phyloP scores from a whole-genome alignment of 805 yeast species.

The Lipomyces kockii region DNA sequence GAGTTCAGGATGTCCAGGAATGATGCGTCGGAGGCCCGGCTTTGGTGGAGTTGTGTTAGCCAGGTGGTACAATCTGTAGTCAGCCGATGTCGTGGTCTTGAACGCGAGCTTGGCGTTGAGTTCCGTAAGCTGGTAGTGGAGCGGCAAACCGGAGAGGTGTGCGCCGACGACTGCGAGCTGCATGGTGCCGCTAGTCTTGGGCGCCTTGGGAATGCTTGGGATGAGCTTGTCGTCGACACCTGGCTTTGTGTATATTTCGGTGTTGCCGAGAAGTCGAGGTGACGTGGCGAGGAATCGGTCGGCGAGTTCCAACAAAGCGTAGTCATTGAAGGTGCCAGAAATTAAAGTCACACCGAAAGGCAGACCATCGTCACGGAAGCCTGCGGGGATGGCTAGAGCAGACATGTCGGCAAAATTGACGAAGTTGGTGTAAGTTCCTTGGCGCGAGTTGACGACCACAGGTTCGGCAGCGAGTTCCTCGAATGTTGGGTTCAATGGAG shows the following conservation, averaged over 20 bases:
- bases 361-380: conserved; percentile 83
- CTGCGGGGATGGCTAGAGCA: conserved; percentile 89
- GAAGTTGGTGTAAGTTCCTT: conserved; percentile 98
- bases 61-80: conserved; percentile 79
- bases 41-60: conserved; percentile 81
- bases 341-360: conserved; percentile 90
- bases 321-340: conserved; percentile 82
- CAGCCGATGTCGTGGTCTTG: conserved; percentile 68
- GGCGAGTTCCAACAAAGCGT: conserved; percentile 85
- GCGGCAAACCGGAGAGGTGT: conserved; percentile 82
- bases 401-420: conserved; percentile 92
- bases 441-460: conserved; percentile 77
- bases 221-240: conserved; percentile 52
- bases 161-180: conserved; percentile 96
- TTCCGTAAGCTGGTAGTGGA: conserved; percentile 91
- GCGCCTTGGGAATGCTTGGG: conserved; percentile 55
- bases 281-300: conserved; percentile 59
- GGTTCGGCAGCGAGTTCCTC: conserved; percentile 78
- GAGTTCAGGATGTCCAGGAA: conserved; percentile 25
- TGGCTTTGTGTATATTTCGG: conserved; percentile 47
- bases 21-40: conserved; percentile 78
- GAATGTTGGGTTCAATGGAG: conserved; percentile 88
- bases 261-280: conserved; percentile 64
- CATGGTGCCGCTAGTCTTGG: conserved; percentile 53
- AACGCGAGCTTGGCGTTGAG: conserved; percentile 74